Evolutionary conservation across 2,329 filamentous ascomycete species (phyloP).

Genomic region (Cercospora sojina): DNA sequence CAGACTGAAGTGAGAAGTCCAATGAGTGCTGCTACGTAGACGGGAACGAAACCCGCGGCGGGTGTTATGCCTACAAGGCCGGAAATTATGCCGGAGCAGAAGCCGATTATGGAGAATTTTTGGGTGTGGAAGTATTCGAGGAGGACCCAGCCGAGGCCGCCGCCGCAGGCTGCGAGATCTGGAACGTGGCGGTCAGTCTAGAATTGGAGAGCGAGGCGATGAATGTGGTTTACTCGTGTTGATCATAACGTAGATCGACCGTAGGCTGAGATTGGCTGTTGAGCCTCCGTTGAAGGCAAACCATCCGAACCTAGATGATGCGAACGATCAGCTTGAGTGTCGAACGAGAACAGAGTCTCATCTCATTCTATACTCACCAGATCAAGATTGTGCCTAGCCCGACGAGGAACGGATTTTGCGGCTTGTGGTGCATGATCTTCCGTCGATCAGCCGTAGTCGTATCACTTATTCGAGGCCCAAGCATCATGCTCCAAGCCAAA

Average conservation of each 20-base stretch:
- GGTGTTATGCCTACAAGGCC: slow-evolving; percentile 60
- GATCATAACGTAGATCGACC: slow-evolving; percentile 56
- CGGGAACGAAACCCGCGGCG: slow-evolving; percentile 11
- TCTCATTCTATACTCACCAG: slow-evolving; percentile 42
- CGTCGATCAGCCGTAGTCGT: slow-evolving; percentile 41
- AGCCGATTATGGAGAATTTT: slow-evolving; percentile 57
- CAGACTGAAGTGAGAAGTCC: slow-evolving; percentile 56
- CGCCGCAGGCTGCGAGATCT: slow-evolving; percentile 52
- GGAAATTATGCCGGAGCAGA: slow-evolving; percentile 58
- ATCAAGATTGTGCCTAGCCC: slow-evolving; percentile 64
- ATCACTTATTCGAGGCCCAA: slow-evolving; percentile 57
- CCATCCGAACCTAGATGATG: slow-evolving; percentile 52
- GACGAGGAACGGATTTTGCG: slow-evolving; percentile 63
- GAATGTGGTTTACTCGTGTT: slow-evolving; percentile 45
- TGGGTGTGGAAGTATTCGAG: slow-evolving; percentile 55
- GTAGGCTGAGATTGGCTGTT: slow-evolving; percentile 53
- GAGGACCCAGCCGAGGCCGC: slow-evolving; percentile 54
- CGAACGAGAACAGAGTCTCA: not conserved
- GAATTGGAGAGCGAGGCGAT: not conserved
- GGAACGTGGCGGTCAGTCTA: not conserved
- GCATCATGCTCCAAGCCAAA: slow-evolving; percentile 62
- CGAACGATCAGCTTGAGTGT: not conserved
- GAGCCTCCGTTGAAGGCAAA: slow-evolving; percentile 60
- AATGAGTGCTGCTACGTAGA: slow-evolving; percentile 50
- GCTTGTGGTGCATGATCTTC: slow-evolving; percentile 47